Conservation (phyloP, 2,329 filamentous ascomycete species). For the Diaporthe sp. region DNA sequence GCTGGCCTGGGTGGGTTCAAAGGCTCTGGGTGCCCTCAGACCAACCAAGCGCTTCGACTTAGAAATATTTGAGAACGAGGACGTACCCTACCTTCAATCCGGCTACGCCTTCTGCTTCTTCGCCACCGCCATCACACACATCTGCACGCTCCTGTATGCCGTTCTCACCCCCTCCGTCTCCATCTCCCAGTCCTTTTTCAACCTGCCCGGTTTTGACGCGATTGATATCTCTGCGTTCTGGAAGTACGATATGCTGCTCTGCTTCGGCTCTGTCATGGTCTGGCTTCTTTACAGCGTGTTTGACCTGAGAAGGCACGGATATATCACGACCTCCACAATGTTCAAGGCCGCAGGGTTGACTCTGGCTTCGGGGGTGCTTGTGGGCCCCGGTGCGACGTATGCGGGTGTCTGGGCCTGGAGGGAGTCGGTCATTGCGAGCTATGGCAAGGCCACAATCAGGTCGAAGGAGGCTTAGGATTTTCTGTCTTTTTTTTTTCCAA, state of each 20-base stretch:
- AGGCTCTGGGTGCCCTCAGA: background rate
- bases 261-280: background rate
- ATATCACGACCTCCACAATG: background rate
- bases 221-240: background rate
- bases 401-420: conserved; percentile 28
- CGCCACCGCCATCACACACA: background rate
- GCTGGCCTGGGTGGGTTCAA: conserved; percentile 29
- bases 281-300: conserved; percentile 21
- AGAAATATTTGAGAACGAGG: conserved; percentile 7
- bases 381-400: conserved; percentile 12
- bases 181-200: background rate
- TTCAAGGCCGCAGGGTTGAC: background rate
- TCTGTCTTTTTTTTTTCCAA: background rate
- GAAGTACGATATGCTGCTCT: conserved; percentile 25
- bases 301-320: conserved; percentile 6
- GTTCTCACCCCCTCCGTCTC: background rate
- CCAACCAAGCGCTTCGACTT: conserved; percentile 13
- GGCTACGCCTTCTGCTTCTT: conserved; percentile 27
- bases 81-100: background rate
- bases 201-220: background rate
- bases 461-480: background rate
- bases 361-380: background rate
- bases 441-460: background rate
- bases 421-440: conserved; percentile 30
- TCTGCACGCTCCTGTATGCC: background rate